Conservation (phyloP, 2,329 filamentous ascomycete genomes). For the Cercospora sp. region DNA sequence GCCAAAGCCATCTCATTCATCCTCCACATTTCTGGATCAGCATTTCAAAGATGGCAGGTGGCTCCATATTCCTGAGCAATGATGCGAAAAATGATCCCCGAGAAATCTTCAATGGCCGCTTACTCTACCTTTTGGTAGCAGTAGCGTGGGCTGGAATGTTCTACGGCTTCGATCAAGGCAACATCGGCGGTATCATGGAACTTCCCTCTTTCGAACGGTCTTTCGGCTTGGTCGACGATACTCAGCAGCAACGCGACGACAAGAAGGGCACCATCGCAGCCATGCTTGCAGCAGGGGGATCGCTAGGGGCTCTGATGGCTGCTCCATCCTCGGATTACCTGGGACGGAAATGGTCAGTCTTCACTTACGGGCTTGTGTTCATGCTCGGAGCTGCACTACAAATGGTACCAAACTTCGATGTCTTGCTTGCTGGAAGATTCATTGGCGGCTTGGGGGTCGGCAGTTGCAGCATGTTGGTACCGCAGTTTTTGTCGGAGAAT, state of each 20-base stretch:
- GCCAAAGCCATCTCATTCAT: background rate
- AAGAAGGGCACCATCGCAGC: constrained; percentile 6
- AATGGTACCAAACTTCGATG: background rate
- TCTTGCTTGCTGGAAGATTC: constrained; percentile 1
- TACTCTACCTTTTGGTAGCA: background rate
- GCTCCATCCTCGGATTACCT: background rate
- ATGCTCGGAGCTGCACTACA: background rate
- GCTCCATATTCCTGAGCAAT: background rate
- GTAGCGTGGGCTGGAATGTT: background rate
- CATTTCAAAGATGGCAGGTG: background rate
- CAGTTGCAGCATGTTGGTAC: background rate
- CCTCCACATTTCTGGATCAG: background rate
- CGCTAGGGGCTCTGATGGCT: background rate
- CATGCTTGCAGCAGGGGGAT: background rate
- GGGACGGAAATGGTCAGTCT: background rate
- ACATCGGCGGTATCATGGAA: constrained; percentile 3
- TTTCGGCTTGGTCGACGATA: background rate
- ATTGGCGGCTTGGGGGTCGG: background rate
- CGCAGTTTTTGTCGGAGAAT: background rate
- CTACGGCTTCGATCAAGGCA: constrained; percentile 3
- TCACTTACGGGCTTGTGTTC: constrained; percentile 1
- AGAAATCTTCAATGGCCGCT: background rate
- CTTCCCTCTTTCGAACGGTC: background rate
- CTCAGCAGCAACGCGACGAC: background rate
- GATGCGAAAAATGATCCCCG: background rate